Base-by-base conservation (phyloP, 2,329 filamentous ascomycete genomes). In the Beauveria sp. region DNA sequence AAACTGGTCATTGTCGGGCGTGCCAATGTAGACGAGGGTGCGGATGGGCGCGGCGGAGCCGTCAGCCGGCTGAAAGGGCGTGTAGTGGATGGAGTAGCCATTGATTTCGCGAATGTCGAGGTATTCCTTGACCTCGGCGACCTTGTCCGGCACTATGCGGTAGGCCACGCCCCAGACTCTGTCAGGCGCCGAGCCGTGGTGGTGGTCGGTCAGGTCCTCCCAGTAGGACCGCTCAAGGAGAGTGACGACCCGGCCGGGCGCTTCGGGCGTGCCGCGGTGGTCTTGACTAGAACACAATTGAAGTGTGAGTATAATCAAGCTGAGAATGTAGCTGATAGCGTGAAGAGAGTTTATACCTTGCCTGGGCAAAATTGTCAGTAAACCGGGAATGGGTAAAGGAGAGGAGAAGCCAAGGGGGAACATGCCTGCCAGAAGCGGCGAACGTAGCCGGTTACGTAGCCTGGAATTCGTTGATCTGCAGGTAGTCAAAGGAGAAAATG, bases 21-120 rank as follows among this genome's bases (percentile, higher is more conserved):
- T 89, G 24, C 95, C 95, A 70, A 99, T 98, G 74, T 99, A 99
- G 1, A 96, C 91, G 65, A 97, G 83, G 63, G 82, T 80, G 59
- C 71, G 74, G 68, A 85, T 81, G 22, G 74, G 67, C 4, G 70
- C 61, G 16, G 71, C 70, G 16, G 71, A 70, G 28, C 70, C 70
- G 65, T 78, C 73, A 47, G 74, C 71, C n/a, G 74, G 68, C 68
- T 93, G 80, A 73, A 98, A 97, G 0, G 89, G 86, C 30, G 92
- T 91, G 74, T 92, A 91, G 75, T 97, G 93, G 66, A 96, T 96
- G 59, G 87, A 90, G 76, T 99, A 99, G 28, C 95, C 95, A 76
- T 98, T 96, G 71, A 98, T 96, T 75, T 99, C 95, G 51, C 95
- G 88, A 66, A 97, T 93, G 74, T 98, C 93, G 53, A 99, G 89